Conservation (phyloP, 768 basidiomycete genomes). For the Heimioporus sp. region DNA sequence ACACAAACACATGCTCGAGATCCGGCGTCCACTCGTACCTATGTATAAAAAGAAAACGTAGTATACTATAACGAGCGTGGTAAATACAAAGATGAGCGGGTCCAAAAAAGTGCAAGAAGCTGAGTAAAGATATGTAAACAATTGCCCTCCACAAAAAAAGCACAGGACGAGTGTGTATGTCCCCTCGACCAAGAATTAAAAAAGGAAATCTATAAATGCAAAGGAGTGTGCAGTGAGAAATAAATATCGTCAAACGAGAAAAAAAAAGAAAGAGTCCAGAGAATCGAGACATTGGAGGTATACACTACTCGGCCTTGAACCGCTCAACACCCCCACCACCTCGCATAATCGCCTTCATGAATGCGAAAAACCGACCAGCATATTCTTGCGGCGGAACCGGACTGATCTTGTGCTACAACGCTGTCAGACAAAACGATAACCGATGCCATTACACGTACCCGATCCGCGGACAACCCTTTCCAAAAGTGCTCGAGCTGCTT, state of each 20-base stretch:
- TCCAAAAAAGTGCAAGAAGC: too few relatives aligned
- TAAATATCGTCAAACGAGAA: too few relatives aligned
- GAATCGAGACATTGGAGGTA: neutral
- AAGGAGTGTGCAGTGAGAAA: too few relatives aligned
- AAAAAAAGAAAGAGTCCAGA: too few relatives aligned
- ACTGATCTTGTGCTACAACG: slow-evolving; percentile 83
- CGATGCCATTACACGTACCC: slow-evolving; percentile 52
- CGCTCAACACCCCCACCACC: slow-evolving; percentile 65
- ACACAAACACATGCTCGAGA: too few relatives aligned
- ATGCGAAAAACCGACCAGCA: slow-evolving; percentile 81
- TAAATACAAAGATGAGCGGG: too few relatives aligned
- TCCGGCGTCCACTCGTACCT: too few relatives aligned
- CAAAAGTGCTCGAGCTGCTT: slow-evolving; percentile 90
- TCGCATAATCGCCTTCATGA: slow-evolving; percentile 84
- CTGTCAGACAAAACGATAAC: neutral
- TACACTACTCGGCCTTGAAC: slow-evolving; percentile 44
- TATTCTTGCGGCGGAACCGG: slow-evolving; percentile 89
- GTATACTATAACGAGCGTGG: too few relatives aligned
- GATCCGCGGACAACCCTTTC: slow-evolving; percentile 86
- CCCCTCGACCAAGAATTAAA: neutral
- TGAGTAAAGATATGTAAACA: too few relatives aligned
- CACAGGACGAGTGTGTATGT: too few relatives aligned
- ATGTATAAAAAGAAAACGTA: too few relatives aligned
- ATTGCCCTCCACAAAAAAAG: too few relatives aligned
- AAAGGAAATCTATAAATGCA: neutral